Evolutionary conservation across 2,329 filamentous ascomycete genomes (phyloP), one percentile per base, ranked within the genome.

Genomic region (Hymenoscyphus infarciens): DNA sequence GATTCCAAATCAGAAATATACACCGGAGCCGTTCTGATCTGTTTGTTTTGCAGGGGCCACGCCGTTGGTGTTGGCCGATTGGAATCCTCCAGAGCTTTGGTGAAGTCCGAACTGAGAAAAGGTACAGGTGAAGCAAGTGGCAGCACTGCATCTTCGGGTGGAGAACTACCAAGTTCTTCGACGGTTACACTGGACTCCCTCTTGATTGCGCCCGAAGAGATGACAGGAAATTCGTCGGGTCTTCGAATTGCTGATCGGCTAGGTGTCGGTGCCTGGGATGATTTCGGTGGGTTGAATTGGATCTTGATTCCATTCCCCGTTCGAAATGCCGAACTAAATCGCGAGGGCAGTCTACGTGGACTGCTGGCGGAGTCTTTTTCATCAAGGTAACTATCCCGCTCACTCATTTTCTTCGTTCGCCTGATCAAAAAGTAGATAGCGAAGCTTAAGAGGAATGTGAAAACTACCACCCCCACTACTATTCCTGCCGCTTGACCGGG

Each of bases 261-360:
- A 22, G 65, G 61, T 5, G 42, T 33, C 13, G 60, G 60, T 22
- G 42, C 35, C 56, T 63, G 56, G 13, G 62, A 57, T 10, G 61
- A 62, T 42, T 64, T 64, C n/a, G 61, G 61, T n/a, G 66, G 66
- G 25, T 66, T 66, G 42, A 63, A 67, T 29, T 62, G 63, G 38
- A 63, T 60, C 15, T 59, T 64, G 31, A 64, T 64, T 10, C 33
- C 49, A 60, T 66, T 67, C 1, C 59, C 59, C 10, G 64, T 67
- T 16, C 64, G 61, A n/a, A 61, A 38, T 10, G 57, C 42, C 1
- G 66, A 66, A 38, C 62, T 67, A 3, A 61, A 42, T 10, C 66
- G 60, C 6, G 64, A 62, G 15, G 56, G 57, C 5, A 66, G 33
- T 11, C 63, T 58, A n/a, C 42, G 64, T n/a, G 64, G 64, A 58